phyloP scores from a whole-genome alignment of 1,284 basidiomycete genomes.

The Mrakiaceae sp. region DNA sequence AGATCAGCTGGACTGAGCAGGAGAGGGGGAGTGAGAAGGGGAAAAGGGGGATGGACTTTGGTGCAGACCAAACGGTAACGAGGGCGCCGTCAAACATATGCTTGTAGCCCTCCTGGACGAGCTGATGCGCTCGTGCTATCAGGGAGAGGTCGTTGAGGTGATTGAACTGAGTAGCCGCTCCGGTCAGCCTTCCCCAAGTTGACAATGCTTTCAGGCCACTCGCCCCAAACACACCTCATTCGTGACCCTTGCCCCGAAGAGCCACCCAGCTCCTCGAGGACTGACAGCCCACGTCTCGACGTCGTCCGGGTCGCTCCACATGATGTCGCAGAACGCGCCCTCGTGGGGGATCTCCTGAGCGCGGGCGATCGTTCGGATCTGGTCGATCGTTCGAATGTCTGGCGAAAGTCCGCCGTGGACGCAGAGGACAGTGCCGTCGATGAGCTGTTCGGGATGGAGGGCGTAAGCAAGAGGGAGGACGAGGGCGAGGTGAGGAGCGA shows the following conservation, averaged over 20 bases:
- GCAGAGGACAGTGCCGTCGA: conserved; percentile 87
- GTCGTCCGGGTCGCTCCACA: conserved; percentile 97
- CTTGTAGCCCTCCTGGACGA: conserved; percentile 95
- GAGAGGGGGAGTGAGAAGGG: not conserved
- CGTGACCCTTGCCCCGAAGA: conserved; percentile 82
- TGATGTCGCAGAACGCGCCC: conserved; percentile 93
- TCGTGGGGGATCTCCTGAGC: conserved; percentile 95
- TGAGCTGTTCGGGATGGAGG: conserved; percentile 41
- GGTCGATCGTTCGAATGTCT: conserved; percentile 82
- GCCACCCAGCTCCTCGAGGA: conserved; percentile 87
- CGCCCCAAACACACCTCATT: conserved; percentile 48
- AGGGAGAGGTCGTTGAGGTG: conserved; percentile 72
- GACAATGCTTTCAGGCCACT: not conserved
- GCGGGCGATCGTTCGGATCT: conserved; percentile 78
- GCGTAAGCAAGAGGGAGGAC: conserved; percentile 25
- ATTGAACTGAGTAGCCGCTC: conserved; percentile 54
- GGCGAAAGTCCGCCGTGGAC: conserved; percentile 89
- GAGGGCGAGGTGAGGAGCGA: not conserved
- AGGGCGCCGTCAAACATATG: conserved; percentile 92
- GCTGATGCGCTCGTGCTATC: conserved; percentile 86
- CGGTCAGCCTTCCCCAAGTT: not conserved
- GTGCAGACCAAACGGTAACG: conserved; percentile 96
- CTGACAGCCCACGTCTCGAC: conserved; percentile 92
- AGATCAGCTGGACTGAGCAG: not conserved
- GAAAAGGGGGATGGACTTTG: conserved; percentile 50